phyloP scores from a whole-genome alignment of 371 early-diverging fungal genomes.

The Phascolomyces articulosus region DNA sequence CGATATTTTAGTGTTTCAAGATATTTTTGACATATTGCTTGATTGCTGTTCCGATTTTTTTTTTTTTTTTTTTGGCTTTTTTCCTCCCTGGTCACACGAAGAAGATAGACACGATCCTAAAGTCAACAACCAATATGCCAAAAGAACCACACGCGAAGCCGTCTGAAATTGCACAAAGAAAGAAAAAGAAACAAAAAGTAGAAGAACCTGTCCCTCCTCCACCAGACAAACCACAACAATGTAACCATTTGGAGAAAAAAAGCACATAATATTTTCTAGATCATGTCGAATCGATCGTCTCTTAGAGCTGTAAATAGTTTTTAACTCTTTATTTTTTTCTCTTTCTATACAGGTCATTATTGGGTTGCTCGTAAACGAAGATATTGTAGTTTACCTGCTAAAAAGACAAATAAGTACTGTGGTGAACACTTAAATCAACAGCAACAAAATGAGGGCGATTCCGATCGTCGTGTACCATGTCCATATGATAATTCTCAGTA shows the following conservation, averaged over 20 bases:
- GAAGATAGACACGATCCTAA: too few relatives aligned
- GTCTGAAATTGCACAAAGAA: conserved; percentile 17
- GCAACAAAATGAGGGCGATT: neutral
- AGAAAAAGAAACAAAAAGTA: conserved; percentile 5
- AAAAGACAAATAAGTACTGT: conserved; percentile 65
- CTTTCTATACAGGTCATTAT: conserved; percentile 41
- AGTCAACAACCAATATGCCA: conserved; percentile 6
- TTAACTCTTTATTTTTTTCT: too few relatives aligned
- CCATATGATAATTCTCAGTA: conserved; percentile 83
- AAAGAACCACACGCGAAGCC: conserved; percentile 23
- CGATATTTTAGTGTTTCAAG: too few relatives aligned
- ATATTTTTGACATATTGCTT: too few relatives aligned
- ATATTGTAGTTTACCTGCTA: conserved; percentile 70
- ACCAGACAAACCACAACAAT: conserved; percentile 49
- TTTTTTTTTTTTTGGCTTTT: neutral
- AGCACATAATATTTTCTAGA: too few relatives aligned
- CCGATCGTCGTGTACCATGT: conserved; percentile 67
- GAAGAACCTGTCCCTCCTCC: conserved; percentile 39
- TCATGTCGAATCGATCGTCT: too few relatives aligned
- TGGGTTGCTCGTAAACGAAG: conserved; percentile 52
- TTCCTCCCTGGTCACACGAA: neutral
- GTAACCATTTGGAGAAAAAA: conserved; percentile 30
- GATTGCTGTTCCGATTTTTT: too few relatives aligned
- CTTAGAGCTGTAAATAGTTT: too few relatives aligned
- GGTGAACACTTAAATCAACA: conserved; percentile 68